Evolutionary conservation across 495 filamentous ascomycete species (phyloP), one percentile per base, ranked within the genome.

Genomic region (Clavariopsis aquatica): DNA sequence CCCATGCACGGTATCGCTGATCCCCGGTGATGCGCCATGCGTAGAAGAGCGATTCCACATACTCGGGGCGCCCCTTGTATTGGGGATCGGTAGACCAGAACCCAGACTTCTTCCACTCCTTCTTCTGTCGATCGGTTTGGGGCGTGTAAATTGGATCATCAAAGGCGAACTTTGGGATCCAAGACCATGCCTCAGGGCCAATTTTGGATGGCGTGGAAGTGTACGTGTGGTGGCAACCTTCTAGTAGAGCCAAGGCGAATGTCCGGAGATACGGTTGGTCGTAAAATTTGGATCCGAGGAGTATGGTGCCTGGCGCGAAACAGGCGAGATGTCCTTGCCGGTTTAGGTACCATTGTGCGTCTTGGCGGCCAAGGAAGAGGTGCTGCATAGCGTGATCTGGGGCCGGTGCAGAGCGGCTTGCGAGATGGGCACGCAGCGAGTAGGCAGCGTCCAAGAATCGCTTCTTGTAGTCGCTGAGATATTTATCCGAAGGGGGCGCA

Each of bases 11-110:
- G 26, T 70, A 71, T 0, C 62, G 59, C 34, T 38, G 19, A 13
- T 73, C 63, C 22, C 74, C 74, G 15, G 73, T 76, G 29, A 74
- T 69, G 45, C 74, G 68, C 57, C 66, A 76, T 15, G 66, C 74
- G 61, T 73, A 65, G 62, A 76, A 76, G 19, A 76, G 31, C 26
- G 54, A 64, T 49, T 74, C 74, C 15, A 74, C 65, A 29, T 73
- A 71, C 46, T 76, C 72, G 7, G 74, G 74, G 0, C 72, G 69
- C n/a, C 72, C 64, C 24, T 59, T 53, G 64, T 68, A 74, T 17
- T 34, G n/a, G 2, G 66, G 17, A 36, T 73, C 52, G 1, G 60
- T 47, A 9, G 55, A 43, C 71, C 71, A 75, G 49, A 68, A 70
- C 29, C 67, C 71, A n/a, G 23, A 15, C 20, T 47, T 41, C n/a